A percentile compares a stretch with the other conserved stretches of the same genome.
phyloP scores from a whole-genome alignment of 768 basidiomycete genomes.

The Suillus variegatus region DNA sequence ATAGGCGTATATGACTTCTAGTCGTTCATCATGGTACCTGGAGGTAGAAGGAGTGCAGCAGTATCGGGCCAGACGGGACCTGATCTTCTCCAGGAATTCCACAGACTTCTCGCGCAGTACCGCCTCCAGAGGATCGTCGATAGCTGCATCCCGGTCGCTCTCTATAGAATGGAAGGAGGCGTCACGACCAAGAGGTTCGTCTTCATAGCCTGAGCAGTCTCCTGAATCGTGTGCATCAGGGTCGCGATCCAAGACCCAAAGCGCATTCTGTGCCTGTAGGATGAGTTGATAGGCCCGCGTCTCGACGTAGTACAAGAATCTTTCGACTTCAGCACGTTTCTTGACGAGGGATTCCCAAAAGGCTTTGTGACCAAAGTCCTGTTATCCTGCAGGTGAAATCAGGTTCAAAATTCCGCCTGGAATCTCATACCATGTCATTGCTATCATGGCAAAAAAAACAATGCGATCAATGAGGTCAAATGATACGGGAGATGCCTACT shows the following conservation, averaged over 20 bases:
- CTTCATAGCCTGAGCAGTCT: constrained; percentile 24
- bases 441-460: constrained; percentile 7
- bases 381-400: neutral
- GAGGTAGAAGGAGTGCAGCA: constrained; percentile 33
- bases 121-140: constrained; percentile 35
- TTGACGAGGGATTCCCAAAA: constrained; percentile 38
- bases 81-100: constrained; percentile 35
- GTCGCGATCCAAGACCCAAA: constrained; percentile 37
- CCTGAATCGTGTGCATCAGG: constrained; percentile 16
- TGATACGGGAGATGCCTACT: constrained; percentile 10
- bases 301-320: constrained; percentile 33
- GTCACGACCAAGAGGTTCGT: constrained; percentile 10
- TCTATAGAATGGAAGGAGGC: constrained; percentile 15
- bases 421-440: constrained; percentile 23
- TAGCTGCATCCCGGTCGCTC: neutral
- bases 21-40: constrained; percentile 34
- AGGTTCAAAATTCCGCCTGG: neutral
- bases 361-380: constrained; percentile 43
- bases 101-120: constrained; percentile 34
- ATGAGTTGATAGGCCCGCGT: constrained; percentile 36
- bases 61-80: constrained; percentile 34
- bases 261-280: constrained; percentile 34
- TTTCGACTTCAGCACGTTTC: constrained; percentile 32
- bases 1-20: constrained; percentile 36
- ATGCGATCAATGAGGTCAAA: neutral